Percentiles rank a stretch among this genome's conserved stretches.
Conservation (phyloP, 2,329 filamentous ascomycete species). For the Cladosporium sphaerospermum region DNA sequence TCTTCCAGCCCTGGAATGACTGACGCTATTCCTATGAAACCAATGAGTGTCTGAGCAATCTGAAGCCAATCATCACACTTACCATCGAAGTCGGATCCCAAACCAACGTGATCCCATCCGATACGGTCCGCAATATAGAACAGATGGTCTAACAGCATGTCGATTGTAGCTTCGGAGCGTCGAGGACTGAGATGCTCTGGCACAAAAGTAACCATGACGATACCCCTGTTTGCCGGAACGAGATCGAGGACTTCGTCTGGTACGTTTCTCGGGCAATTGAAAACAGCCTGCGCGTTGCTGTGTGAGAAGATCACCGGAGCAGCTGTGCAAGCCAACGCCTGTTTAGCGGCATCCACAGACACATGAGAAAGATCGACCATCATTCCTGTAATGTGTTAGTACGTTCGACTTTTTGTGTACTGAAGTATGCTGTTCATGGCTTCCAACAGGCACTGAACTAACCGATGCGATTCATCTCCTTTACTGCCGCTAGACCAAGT, state of each 20-base stretch:
- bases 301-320: slow-evolving; percentile 19
- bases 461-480: slow-evolving; percentile 35
- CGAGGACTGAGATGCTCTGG: slow-evolving; percentile 31
- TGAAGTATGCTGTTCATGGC: no score
- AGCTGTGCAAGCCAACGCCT: slow-evolving; percentile 20
- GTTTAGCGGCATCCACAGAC: slow-evolving; percentile 15
- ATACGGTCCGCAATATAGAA: slow-evolving; percentile 18
- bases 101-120: slow-evolving; percentile 35
- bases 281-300: slow-evolving; percentile 20
- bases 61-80: not conserved
- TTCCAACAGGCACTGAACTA: slow-evolving; percentile 16
- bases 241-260: slow-evolving; percentile 36
- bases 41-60: not conserved
- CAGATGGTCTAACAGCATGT: slow-evolving; percentile 33
- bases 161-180: slow-evolving; percentile 27
- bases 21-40: slow-evolving; percentile 21
- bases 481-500: slow-evolving; percentile 25
- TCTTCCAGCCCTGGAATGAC: slow-evolving; percentile 27
- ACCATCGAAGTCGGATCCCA: slow-evolving; percentile 34
- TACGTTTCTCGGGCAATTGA: slow-evolving; percentile 34
- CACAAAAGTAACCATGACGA: slow-evolving; percentile 38
- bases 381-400: slow-evolving; percentile 12
- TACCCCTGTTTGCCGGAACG: slow-evolving; percentile 33
- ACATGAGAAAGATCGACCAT: slow-evolving; percentile 19
- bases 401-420: not conserved